Base-by-base conservation (phyloP, 2,329 filamentous ascomycete genomes). In the Clarireedia sp. region DNA sequence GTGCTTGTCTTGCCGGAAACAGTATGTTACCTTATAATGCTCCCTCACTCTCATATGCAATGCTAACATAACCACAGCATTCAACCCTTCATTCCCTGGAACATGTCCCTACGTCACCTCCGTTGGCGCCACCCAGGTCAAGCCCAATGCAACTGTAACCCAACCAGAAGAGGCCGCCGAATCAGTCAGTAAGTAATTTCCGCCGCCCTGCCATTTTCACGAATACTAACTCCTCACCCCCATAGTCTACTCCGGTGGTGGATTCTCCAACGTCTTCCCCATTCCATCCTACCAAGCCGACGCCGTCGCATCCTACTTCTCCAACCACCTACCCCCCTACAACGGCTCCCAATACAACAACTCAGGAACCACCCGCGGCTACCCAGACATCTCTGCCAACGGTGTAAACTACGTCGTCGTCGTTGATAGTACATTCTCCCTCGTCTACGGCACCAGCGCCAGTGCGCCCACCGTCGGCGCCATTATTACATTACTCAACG, bases 221-320 rank as follows among this genome's bases (percentile, higher is more conserved):
- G 26, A 64, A 64, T 10, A 67, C 73, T 1, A 74, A 78, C 59
- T 67, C 70, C 24, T 16, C 38, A 12, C 7, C 5, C 5, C 3
- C 38, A 5, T 94, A 72, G 80, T 95, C 67, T 90, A 90, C 74
- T 85, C 80, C n/a, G 83, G 85, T 14, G 74, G 83, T 57, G 87
- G 92, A 66, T 94, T 92, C 67, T 82, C 83, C 19, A 74, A 62
- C 75, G 77, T 67, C 63, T 76, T 45, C 75, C 75, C 3, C 1
- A 62, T 74, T 3, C 77, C 78, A 0, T 60, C 64, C 14, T 81
- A 80, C 64, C 78, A 81, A 60, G 63, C 67, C 8, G 56, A 61
- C 1, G 59, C 63, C 8, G 43, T 68, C 1, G 55, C 60, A 4
- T 53, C 59, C 3, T 67, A 65, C 48, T 66, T 64, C 41, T 51